These are phyloP conservation scores for Coemansia sp. DNA, from an alignment of 192 early-diverging fungal genomes.

Conservation along the genomic window DNA sequence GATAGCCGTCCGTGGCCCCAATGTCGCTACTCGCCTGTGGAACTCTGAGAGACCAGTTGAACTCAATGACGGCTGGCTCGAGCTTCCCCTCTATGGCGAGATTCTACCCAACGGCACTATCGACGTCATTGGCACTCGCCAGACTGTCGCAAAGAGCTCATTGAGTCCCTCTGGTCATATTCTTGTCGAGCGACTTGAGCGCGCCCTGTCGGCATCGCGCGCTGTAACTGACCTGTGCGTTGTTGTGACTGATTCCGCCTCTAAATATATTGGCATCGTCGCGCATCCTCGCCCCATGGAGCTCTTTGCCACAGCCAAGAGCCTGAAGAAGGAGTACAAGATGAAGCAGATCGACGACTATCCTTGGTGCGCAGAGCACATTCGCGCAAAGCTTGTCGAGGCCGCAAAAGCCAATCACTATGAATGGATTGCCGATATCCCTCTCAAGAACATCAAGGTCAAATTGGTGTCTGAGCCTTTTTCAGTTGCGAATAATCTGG, in stretches of 20 bases:
- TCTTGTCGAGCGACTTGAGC: constrained; percentile 32
- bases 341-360: constrained; percentile 30
- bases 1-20: constrained; percentile 42
- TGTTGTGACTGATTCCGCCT: constrained; percentile 3
- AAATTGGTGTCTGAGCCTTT: constrained; percentile 47
- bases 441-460: constrained; percentile 19
- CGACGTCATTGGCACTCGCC: constrained; percentile 27
- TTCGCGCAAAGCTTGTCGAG: constrained; percentile 33
- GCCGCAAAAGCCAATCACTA: constrained; percentile 2
- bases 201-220: constrained; percentile 21
- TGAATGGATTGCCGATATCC: constrained; percentile 25
- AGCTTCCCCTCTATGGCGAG: constrained; percentile 33
- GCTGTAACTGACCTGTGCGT: constrained; percentile 36
- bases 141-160: constrained; percentile 11
- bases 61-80: constrained; percentile 38
- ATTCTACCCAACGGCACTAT: constrained; percentile 45
- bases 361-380: constrained; percentile 41
- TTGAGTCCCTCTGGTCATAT: constrained; percentile 20
- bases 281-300: constrained; percentile 44
- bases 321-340: constrained; percentile 35
- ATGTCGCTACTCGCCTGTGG: constrained; percentile 31
- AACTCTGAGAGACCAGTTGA: constrained; percentile 5
- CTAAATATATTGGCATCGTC: constrained; percentile 13
- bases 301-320: constrained; percentile 23
- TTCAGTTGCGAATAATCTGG: constrained; percentile 20